A percentile compares a stretch with the other conserved stretches of the same genome.
Conservation (phyloP, 2,329 filamentous ascomycete species). For the Paecilomyces sp. region DNA sequence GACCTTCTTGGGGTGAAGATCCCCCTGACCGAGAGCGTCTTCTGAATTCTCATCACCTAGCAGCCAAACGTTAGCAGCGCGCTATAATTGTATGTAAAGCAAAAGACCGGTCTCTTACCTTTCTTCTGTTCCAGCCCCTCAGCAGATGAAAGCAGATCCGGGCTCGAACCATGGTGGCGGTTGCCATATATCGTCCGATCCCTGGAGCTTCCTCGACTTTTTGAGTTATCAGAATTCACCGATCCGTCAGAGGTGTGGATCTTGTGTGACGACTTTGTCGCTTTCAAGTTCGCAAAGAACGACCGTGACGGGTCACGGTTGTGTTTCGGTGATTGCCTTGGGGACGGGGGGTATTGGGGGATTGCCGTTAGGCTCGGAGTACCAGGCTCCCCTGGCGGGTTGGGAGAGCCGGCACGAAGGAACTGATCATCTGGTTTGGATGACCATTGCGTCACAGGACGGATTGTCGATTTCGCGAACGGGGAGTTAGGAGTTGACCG, state of each 20-base stretch:
- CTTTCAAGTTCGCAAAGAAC: constrained; percentile 42
- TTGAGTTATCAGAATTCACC: constrained; percentile 29
- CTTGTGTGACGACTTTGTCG: constrained; percentile 37
- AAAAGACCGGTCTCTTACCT: not conserved
- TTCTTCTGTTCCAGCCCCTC: not conserved
- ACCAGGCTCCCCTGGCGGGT: constrained; percentile 17
- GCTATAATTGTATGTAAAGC: not conserved
- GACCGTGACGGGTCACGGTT: constrained; percentile 38
- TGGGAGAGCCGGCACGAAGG: constrained; percentile 21
- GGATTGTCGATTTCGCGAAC: constrained; percentile 33
- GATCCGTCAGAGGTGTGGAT: constrained; percentile 35
- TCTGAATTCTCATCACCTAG: not conserved
- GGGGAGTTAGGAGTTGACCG: constrained; percentile 31
- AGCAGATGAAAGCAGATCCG: constrained; percentile 26
- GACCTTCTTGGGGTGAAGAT: constrained; percentile 16
- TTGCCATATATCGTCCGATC: constrained; percentile 31
- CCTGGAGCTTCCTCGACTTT: constrained; percentile 37
- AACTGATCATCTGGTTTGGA: constrained; percentile 21
- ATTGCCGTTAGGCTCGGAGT: constrained; percentile 40
- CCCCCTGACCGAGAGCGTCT: constrained; percentile 14
- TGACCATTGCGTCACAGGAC: constrained; percentile 29
- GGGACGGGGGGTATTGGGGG: constrained; percentile 37
- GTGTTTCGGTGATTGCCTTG: constrained; percentile 34
- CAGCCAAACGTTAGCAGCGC: constrained; percentile 8
- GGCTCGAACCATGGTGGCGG: constrained; percentile 34